A percentile compares a stretch with the other conserved stretches of the same genome.
Evolutionary conservation across 176 grass and related monocot genomes (phyloP).

Genomic region (Oryza longistaminata): DNA sequence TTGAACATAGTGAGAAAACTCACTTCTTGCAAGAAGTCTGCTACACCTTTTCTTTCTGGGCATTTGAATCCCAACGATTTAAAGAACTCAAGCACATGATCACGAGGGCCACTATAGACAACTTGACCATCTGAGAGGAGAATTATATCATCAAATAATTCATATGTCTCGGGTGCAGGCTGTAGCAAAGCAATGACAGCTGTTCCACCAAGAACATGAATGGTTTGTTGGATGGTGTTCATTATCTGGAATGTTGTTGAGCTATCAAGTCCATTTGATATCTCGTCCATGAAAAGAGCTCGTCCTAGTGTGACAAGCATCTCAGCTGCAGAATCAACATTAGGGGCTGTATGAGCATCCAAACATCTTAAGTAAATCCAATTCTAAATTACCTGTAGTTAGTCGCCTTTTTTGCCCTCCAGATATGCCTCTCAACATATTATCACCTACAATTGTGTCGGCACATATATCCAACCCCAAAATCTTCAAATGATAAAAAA

Average conservation of each 20-base stretch:
- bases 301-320: constrained; percentile 73
- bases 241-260: constrained; percentile 89
- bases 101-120: constrained; percentile 54
- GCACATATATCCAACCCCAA: constrained; percentile 79
- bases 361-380: not conserved
- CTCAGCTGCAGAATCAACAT: constrained; percentile 51
- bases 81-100: constrained; percentile 77
- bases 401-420: constrained; percentile 29
- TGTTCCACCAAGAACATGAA: constrained; percentile 60
- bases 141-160: constrained; percentile 87
- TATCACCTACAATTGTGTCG: constrained; percentile 71
- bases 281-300: constrained; percentile 51
- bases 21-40: constrained; percentile 87
- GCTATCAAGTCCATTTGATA: constrained; percentile 87
- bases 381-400: constrained; percentile 65
- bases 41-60: constrained; percentile 69
- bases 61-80: constrained; percentile 75
- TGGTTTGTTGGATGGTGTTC: constrained; percentile 57
- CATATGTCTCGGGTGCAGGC: constrained; percentile 81
- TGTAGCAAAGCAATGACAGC: constrained; percentile 76
- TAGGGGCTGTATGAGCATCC: not conserved
- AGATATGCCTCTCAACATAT: constrained; percentile 81
- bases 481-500: constrained; percentile 41
- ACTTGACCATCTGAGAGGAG: constrained; percentile 55
- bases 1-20: not conserved